phyloP scores from a whole-genome alignment of 75 land plant species.

The Gnetum montanum region DNA sequence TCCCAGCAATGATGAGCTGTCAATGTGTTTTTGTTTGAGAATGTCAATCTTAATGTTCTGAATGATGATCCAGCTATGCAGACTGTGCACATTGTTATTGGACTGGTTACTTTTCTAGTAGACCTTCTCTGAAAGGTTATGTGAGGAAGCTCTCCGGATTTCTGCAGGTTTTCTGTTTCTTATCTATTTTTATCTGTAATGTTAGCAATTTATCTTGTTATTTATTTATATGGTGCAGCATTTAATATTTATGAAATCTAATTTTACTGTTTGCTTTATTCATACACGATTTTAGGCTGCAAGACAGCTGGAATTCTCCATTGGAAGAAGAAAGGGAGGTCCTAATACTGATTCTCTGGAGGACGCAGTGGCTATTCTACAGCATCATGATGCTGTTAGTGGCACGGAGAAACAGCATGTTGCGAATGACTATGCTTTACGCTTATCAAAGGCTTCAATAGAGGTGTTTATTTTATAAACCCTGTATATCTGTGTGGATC shows the following conservation, averaged over 20 bases:
- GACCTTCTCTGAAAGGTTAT: constrained; percentile 41
- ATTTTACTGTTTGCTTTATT: too few species aligned
- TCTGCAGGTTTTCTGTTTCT: constrained; percentile 20
- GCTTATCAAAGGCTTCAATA: constrained; percentile 41
- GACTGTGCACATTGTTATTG: constrained; percentile 40
- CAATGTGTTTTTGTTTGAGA: too few species aligned
- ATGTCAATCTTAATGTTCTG: too few species aligned
- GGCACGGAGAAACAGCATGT: constrained; percentile 82
- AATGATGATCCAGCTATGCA: constrained; percentile 44
- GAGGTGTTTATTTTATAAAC: constrained; percentile 28
- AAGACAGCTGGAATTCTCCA: constrained; percentile 66
- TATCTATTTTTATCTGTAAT: background rate
- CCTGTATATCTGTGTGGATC: background rate
- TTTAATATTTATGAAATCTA: constrained; percentile 1
- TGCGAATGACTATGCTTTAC: constrained; percentile 75
- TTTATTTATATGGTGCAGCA: background rate
- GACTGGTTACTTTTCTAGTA: constrained; percentile 51
- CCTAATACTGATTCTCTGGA: constrained; percentile 49
- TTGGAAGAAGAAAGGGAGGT: constrained; percentile 34
- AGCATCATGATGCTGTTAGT: constrained; percentile 88
- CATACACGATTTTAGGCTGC: constrained; percentile 46
- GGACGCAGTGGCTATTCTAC: constrained; percentile 72
- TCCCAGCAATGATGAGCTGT: background rate
- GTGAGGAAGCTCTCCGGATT: constrained; percentile 39
- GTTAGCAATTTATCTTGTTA: too few species aligned